Evolutionary conservation across 805 yeast species (phyloP), one percentile per base, ranked within the genome.

Genomic region (Monosporozyma aerobia): DNA sequence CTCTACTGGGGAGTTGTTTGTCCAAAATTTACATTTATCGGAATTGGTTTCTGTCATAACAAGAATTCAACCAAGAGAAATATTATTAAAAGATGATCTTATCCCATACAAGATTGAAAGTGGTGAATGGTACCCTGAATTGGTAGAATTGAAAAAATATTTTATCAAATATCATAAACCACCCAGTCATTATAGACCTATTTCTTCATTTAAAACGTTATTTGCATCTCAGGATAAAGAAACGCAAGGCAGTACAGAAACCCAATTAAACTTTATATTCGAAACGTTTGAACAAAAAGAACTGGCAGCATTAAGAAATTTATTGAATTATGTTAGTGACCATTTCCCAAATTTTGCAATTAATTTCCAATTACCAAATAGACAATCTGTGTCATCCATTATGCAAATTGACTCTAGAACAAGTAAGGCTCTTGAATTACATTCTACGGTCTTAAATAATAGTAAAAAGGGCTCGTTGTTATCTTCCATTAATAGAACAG

Each of bases 381-480:
- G 80, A 50, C 79, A 81, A 47, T 60, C 75, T 51, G 76, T 80
- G 7, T 70, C 73, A 3, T 69, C 77, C 3, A 73, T 77, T 14
- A 76, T 92, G 78, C 87, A 85, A 54, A 84, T 92, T 63, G 98
- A 92, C 62, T 75, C 92, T 0, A 70, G 90, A 52, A 87, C 95
- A 0, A 74, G 87, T 14, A 82, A 82, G 47, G 88, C 92, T 3
- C 71, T 90, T 33, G 97, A 90, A 61, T 68, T 90, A 25, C 78
- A 79, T 47, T 70, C 73, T 50, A 82, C 88, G 0, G 77, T 81
- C 6, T 69, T 87, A 53, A 77, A 79, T 9, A 76, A 77, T 13
- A 75, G 80, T 14, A 71, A 68, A n/a, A 76, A 75, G 7, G 96
- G 96, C 0, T 82, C 96, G 0, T 67, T 92, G 23, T 71, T 87